These are phyloP conservation scores for Sanghuangporus sanghuang DNA, from an alignment of 1,284 basidiomycete genomes.

Conservation along the genomic window DNA sequence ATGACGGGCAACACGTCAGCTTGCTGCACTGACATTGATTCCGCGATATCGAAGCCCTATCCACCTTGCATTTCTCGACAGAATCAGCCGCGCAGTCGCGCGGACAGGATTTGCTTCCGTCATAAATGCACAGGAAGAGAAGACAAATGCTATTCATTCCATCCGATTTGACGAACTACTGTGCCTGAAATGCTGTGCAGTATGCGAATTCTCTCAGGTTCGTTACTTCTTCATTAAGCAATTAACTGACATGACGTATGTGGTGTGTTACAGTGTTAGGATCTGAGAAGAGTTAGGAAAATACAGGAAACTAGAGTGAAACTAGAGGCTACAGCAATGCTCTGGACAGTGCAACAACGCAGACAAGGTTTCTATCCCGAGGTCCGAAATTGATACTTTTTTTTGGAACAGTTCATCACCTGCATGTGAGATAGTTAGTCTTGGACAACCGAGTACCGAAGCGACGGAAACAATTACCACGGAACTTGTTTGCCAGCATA, in stretches of 20 bases:
- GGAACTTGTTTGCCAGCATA: constrained; percentile 56
- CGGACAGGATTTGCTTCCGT: too few relatives aligned
- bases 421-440: not conserved
- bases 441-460: not conserved
- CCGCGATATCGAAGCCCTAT: not conserved
- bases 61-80: not conserved
- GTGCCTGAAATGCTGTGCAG: too few relatives aligned
- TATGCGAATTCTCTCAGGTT: too few relatives aligned
- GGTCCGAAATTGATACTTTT: not conserved
- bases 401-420: not conserved
- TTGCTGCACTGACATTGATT: not conserved
- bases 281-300: too few relatives aligned
- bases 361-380: not conserved
- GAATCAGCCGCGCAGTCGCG: too few relatives aligned
- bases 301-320: not conserved
- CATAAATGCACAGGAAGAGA: too few relatives aligned
- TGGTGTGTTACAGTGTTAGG: too few relatives aligned
- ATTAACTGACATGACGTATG: too few relatives aligned
- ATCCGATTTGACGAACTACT: too few relatives aligned
- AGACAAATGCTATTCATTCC: too few relatives aligned
- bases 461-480: constrained; percentile 24
- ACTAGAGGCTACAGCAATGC: not conserved
- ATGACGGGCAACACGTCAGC: not conserved
- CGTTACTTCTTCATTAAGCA: too few relatives aligned
- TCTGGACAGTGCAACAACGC: not conserved